Conservation (phyloP, 495 filamentous ascomycete genomes). For the Xylaria curta region DNA sequence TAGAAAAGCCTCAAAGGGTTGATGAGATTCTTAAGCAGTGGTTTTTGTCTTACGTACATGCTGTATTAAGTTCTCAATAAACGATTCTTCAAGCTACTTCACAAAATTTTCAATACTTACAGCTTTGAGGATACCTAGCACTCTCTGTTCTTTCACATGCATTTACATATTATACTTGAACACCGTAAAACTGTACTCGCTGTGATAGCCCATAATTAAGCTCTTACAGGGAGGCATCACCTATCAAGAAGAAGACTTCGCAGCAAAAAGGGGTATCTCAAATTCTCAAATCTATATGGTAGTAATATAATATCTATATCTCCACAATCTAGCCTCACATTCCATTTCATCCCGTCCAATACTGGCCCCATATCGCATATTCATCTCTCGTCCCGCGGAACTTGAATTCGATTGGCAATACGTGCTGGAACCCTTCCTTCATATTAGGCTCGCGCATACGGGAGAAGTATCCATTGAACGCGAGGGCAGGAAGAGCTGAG, state of each 20-base stretch:
- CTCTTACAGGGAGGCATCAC: background rate
- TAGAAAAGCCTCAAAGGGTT: too few relatives aligned
- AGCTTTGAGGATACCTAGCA: too few relatives aligned
- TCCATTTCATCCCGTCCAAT: slow-evolving; percentile 65
- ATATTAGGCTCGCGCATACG: slow-evolving; percentile 74
- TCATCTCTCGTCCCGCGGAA: slow-evolving; percentile 56
- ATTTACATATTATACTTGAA: too few relatives aligned
- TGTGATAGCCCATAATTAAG: background rate
- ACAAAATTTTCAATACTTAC: too few relatives aligned
- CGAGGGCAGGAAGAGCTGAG: slow-evolving; percentile 73
- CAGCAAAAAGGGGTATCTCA: slow-evolving; percentile 1
- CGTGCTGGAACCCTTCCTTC: slow-evolving; percentile 84
- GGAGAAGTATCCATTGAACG: slow-evolving; percentile 74
- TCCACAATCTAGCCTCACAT: background rate
- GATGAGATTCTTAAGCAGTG: too few relatives aligned
- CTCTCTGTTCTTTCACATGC: too few relatives aligned
- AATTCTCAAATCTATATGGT: background rate
- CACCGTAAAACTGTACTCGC: too few relatives aligned
- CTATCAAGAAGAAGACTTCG: background rate
- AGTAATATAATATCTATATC: background rate
- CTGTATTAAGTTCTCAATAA: too few relatives aligned
- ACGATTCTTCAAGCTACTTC: too few relatives aligned
- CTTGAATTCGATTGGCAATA: slow-evolving; percentile 70
- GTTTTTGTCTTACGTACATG: too few relatives aligned
- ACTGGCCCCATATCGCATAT: slow-evolving; percentile 70